Evolutionary conservation across 169 alveolate genomes (phyloP).

Genomic region (Babesia microti): DNA sequence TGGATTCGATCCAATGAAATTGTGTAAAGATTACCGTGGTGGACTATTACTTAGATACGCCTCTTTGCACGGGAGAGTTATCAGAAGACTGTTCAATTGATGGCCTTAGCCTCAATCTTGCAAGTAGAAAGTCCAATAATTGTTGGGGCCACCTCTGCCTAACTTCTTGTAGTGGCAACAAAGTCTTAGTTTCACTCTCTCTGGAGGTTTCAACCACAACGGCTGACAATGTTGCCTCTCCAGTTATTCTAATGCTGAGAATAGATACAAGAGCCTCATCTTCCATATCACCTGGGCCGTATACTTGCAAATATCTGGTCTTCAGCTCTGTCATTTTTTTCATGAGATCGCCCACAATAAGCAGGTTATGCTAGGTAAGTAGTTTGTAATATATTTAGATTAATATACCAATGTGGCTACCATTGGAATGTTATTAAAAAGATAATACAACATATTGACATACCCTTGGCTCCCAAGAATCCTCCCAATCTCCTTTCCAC

Average conservation of each 20-base stretch:
- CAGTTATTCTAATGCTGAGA: slow-evolving; percentile 30
- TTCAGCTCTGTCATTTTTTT: slow-evolving; percentile 43
- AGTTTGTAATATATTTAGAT: too few relatives aligned
- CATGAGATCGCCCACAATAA: slow-evolving; percentile 44
- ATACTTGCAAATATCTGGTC: slow-evolving; percentile 39
- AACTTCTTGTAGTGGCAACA: slow-evolving; percentile 41
- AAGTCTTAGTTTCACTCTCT: slow-evolving; percentile 37
- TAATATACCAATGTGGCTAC: too few relatives aligned
- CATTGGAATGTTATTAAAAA: too few relatives aligned
- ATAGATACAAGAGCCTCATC: slow-evolving; percentile 34
- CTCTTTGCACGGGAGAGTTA: too few relatives aligned
- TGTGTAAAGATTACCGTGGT: too few relatives aligned
- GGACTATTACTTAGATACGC: too few relatives aligned
- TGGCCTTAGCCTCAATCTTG: slow-evolving; percentile 30
- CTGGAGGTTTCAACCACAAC: slow-evolving; percentile 44
- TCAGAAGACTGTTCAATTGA: slow-evolving; percentile 18
- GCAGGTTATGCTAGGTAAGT: slow-evolving; percentile 33
- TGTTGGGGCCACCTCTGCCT: slow-evolving; percentile 50
- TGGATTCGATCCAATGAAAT: too few relatives aligned
- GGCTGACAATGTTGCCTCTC: slow-evolving; percentile 38
- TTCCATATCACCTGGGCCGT: slow-evolving; percentile 46
- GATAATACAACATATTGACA: too few relatives aligned
- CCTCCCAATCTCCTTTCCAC: slow-evolving; percentile 55
- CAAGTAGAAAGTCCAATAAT: slow-evolving; percentile 34
- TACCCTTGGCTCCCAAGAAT: slow-evolving; percentile 54